These are phyloP conservation scores for Auricularia auricula-judae DNA, from an alignment of 768 basidiomycete species.

Conservation along the genomic window DNA sequence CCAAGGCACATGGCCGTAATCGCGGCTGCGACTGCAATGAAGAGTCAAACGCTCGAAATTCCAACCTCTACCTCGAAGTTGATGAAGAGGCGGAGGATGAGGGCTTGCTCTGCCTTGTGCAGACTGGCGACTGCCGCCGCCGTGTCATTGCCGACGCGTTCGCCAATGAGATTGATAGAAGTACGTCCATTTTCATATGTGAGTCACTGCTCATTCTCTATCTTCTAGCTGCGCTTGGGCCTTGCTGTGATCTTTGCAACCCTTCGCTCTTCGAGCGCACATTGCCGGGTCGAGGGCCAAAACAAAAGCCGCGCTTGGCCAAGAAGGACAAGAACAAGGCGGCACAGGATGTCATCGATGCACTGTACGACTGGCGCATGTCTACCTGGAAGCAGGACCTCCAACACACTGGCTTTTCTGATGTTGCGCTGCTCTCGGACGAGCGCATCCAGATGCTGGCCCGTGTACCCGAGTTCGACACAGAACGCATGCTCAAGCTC, in stretches of 20 bases:
- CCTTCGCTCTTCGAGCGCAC: background rate
- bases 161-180: background rate
- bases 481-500: background rate
- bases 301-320: background rate
- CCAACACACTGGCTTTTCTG: background rate
- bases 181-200: background rate
- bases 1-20: background rate
- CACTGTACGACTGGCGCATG: background rate
- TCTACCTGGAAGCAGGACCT: background rate
- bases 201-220: background rate
- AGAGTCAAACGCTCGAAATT: background rate
- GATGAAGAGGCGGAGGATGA: background rate
- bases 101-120: background rate
- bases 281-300: background rate
- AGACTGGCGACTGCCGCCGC: background rate
- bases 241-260: background rate
- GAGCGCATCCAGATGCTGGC: background rate
- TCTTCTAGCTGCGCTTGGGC: background rate
- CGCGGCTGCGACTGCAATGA: background rate
- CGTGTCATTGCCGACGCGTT: background rate
- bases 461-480: background rate
- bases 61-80: background rate
- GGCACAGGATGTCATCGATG: background rate
- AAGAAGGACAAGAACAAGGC: background rate
- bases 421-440: background rate